Conservation (phyloP, 352 stramenopile genomes). For the Phytopythium kandeliae region DNA sequence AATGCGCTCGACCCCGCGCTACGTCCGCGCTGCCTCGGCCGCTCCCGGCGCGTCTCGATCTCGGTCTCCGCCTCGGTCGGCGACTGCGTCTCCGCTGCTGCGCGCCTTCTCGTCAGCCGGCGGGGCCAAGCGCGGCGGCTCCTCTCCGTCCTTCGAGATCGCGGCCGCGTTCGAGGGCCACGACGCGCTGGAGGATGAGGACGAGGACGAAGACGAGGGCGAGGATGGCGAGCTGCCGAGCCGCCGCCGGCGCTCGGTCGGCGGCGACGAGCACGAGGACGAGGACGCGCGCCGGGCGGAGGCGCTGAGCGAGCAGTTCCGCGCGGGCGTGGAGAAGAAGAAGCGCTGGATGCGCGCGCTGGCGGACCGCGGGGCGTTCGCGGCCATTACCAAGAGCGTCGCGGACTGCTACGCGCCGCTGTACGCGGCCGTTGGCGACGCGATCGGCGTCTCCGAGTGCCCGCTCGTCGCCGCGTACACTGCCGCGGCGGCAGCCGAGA, state of each 20-base stretch:
- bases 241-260: constrained; percentile 6
- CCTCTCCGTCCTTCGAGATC: constrained; percentile 43
- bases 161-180: constrained; percentile 47
- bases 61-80: too few relatives aligned
- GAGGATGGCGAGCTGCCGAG: constrained; percentile 2
- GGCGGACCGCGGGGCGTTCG: constrained; percentile 24
- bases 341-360: constrained; percentile 55
- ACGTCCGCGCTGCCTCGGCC: too few relatives aligned
- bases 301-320: constrained; percentile 35
- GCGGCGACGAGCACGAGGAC: constrained; percentile 12
- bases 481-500: neutral
- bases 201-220: constrained; percentile 1
- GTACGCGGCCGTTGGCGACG: constrained; percentile 26
- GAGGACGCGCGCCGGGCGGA: constrained; percentile 17
- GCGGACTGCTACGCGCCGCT: constrained; percentile 59
- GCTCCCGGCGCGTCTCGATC: too few relatives aligned
- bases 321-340: constrained; percentile 58
- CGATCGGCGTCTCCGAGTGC: constrained; percentile 14
- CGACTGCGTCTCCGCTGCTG: neutral
- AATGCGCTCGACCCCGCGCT: neutral
- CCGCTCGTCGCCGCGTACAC: constrained; percentile 6
- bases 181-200: constrained; percentile 33
- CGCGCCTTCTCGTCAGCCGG: neutral
- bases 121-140: neutral
- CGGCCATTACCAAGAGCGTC: constrained; percentile 38